Evolutionary conservation across 805 yeast genomes (phyloP).

Genomic region (Candida krabiensis): DNA sequence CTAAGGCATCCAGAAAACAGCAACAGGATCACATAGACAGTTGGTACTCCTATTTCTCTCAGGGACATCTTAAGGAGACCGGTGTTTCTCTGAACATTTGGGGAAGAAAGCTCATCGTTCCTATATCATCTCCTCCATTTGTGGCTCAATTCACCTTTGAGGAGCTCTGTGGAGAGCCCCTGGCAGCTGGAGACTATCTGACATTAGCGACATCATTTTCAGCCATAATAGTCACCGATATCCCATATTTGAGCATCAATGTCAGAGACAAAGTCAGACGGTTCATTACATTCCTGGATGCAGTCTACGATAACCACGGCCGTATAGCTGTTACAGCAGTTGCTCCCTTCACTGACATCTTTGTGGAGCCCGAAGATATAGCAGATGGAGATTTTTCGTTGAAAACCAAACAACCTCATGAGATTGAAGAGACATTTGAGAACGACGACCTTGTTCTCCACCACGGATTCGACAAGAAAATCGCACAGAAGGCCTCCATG

Average conservation of each 20-base stretch:
- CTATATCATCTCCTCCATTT: constrained; percentile 68
- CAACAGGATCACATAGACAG: constrained; percentile 62
- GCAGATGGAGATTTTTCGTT: constrained; percentile 47
- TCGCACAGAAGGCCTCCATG: constrained; percentile 70
- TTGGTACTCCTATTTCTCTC: constrained; percentile 83
- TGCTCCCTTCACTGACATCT: constrained; percentile 78
- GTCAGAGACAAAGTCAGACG: constrained; percentile 84
- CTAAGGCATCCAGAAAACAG: constrained; percentile 48
- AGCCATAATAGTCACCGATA: constrained; percentile 86
- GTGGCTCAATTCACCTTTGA: constrained; percentile 91
- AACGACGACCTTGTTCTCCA: constrained; percentile 65
- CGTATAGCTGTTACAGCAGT: constrained; percentile 87
- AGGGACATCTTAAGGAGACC: constrained; percentile 45
- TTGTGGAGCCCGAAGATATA: constrained; percentile 76
- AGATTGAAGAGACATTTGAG: constrained; percentile 37
- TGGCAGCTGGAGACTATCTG: constrained; percentile 93
- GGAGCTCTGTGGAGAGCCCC: constrained; percentile 81
- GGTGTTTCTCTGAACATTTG: constrained; percentile 59
- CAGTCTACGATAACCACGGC: constrained; percentile 90
- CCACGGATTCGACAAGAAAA: constrained; percentile 73
- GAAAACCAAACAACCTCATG: constrained; percentile 26
- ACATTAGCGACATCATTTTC: constrained; percentile 74
- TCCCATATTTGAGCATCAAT: constrained; percentile 77
- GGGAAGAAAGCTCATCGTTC: constrained; percentile 84
- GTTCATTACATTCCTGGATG: constrained; percentile 92